Evolutionary conservation across 345 rosid genomes (phyloP).

Genomic region (Noccaea bulbosa): DNA sequence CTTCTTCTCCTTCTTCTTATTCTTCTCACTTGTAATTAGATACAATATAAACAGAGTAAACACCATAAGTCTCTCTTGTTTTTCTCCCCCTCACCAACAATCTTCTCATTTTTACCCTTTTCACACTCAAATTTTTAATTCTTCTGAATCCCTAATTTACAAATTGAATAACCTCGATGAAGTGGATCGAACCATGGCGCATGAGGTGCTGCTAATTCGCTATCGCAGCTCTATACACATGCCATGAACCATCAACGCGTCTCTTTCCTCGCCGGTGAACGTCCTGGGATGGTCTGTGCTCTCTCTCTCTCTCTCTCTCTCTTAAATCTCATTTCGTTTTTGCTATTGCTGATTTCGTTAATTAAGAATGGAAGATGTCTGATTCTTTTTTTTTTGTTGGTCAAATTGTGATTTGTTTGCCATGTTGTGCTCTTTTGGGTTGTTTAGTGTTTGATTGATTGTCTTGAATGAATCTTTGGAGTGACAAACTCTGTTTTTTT

Average conservation of each 20-base stretch:
- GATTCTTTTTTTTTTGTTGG: conserved; percentile 9
- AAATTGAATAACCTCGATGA: not conserved
- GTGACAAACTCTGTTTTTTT: not conserved
- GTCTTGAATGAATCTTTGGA: not conserved
- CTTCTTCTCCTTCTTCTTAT: too few relatives aligned
- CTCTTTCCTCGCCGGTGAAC: conserved; percentile 84
- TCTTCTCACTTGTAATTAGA: too few relatives aligned
- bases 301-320: not conserved
- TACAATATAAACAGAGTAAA: conserved; percentile 18
- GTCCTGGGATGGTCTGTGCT: conserved; percentile 60
- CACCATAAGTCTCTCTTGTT: conserved; percentile 25
- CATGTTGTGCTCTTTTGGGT: not conserved
- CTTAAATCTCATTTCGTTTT: not conserved
- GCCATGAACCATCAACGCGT: conserved; percentile 78
- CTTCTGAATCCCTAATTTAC: conserved; percentile 27
- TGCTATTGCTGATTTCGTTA: conserved; percentile 2
- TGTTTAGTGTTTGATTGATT: not conserved
- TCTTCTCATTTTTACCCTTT: conserved; percentile 15
- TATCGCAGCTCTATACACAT: conserved; percentile 88
- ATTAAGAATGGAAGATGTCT: not conserved
- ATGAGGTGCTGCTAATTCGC: conserved; percentile 92
- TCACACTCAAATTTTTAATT: not conserved
- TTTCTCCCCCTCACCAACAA: conserved; percentile 30
- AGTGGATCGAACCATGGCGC: conserved; percentile 64
- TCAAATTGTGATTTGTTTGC: not conserved